Conservation (phyloP, 2,329 filamentous ascomycete species). For the Beauveria australis region DNA sequence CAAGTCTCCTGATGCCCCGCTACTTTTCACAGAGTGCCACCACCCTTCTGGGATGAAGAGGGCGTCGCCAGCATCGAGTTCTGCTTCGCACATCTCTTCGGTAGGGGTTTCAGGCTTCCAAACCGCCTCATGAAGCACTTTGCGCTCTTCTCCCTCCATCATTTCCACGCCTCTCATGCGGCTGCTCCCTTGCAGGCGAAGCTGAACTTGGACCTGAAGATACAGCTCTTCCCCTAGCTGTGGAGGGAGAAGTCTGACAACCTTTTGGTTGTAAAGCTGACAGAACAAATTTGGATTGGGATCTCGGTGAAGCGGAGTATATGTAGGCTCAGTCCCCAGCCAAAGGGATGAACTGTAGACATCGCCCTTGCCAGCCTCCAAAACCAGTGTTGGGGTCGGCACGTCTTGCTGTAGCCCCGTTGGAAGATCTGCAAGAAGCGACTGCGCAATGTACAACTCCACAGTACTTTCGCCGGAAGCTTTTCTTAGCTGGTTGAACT, state of each 20-base stretch:
- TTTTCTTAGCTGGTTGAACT: slow-evolving; percentile 33
- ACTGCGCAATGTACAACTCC: slow-evolving; percentile 81
- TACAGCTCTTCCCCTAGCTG: slow-evolving; percentile 57
- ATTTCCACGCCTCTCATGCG: slow-evolving; percentile 72
- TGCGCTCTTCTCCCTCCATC: slow-evolving; percentile 74
- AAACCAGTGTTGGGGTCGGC: slow-evolving; percentile 57
- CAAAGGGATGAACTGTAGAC: slow-evolving; percentile 83
- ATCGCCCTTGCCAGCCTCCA: slow-evolving; percentile 62
- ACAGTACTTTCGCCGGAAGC: slow-evolving; percentile 17
- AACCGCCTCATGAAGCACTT: slow-evolving; percentile 56
- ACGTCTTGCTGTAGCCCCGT: slow-evolving; percentile 53
- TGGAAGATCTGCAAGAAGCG: slow-evolving; percentile 62
- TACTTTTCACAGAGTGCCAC: slow-evolving; percentile 39
- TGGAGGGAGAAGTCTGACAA: slow-evolving; percentile 63
- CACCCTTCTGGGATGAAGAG: slow-evolving; percentile 36
- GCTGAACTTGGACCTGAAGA: slow-evolving; percentile 33
- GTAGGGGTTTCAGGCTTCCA: slow-evolving; percentile 45
- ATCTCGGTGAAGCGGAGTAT: slow-evolving; percentile 84
- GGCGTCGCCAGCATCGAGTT: slow-evolving; percentile 44
- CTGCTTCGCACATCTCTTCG: slow-evolving; percentile 40
- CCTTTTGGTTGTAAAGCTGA: slow-evolving; percentile 68
- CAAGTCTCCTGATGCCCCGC: slow-evolving; percentile 23
- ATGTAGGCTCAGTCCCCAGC: slow-evolving; percentile 79
- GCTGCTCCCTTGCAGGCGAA: slow-evolving; percentile 32
- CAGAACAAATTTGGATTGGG: slow-evolving; percentile 91